Conservation (phyloP, 2,329 filamentous ascomycete species). For the Elsinoe perseae region DNA sequence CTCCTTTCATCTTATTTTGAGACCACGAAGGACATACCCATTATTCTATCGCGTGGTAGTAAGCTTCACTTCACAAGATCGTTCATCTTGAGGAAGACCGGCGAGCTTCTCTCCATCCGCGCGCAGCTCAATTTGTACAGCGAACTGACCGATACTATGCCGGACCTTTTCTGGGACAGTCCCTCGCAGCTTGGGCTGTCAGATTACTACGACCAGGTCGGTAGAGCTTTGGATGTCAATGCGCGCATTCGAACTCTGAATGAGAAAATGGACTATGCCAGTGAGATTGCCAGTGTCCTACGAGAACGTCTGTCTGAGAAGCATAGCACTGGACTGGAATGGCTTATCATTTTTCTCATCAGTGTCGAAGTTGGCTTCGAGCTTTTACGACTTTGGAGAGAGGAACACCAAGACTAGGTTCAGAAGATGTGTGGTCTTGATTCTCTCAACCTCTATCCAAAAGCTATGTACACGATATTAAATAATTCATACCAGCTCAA, state of each 20-base stretch:
- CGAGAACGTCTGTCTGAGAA: constrained; percentile 84
- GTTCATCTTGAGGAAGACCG: constrained; percentile 88
- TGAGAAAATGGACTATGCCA: constrained; percentile 95
- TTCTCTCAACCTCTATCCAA: too few relatives aligned
- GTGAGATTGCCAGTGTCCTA: constrained; percentile 85
- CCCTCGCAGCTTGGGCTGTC: constrained; percentile 82
- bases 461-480: too few relatives aligned
- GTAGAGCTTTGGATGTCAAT: constrained; percentile 80
- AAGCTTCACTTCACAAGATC: constrained; percentile 57
- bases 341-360: constrained; percentile 93
- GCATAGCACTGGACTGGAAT: constrained; percentile 79
- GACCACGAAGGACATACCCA: constrained; percentile 74
- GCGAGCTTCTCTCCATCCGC: constrained; percentile 78
- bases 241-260: constrained; percentile 87
- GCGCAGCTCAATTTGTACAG: constrained; percentile 95
- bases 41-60: constrained; percentile 62
- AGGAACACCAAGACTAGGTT: constrained; percentile 43
- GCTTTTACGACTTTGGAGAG: constrained; percentile 63
- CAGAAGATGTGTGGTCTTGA: too few relatives aligned
- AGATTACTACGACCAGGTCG: constrained; percentile 90
- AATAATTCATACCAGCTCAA: too few relatives aligned
- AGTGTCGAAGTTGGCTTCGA: constrained; percentile 88
- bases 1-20: constrained; percentile 77
- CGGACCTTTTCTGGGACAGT: constrained; percentile 95
- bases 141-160: constrained; percentile 87